These are phyloP conservation scores for Scheffersomyces lignicola DNA, from an alignment of 1,139 yeast species.

Conservation along the genomic window DNA sequence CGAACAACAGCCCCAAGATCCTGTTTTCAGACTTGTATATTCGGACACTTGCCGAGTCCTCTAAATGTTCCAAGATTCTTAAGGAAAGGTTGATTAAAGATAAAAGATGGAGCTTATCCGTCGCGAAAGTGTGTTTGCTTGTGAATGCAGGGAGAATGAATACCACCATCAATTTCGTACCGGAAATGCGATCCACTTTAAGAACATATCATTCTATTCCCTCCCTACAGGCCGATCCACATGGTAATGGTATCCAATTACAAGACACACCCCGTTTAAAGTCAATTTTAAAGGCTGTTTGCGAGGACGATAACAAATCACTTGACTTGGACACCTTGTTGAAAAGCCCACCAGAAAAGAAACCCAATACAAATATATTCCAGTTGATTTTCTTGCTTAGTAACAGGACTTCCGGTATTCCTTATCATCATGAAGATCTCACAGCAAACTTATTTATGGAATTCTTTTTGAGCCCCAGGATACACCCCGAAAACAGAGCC, in stretches of 20 bases:
- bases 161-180: conserved; percentile 91
- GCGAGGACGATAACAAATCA: conserved; percentile 50
- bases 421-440: conserved; percentile 19
- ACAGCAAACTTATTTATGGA: conserved; percentile 52
- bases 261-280: conserved; percentile 95
- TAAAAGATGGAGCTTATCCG: conserved; percentile 63
- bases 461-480: conserved; percentile 55
- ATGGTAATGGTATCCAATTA: conserved; percentile 59
- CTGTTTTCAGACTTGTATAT: conserved; percentile 88
- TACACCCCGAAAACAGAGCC: conserved; percentile 65
- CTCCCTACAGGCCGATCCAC: conserved; percentile 70
- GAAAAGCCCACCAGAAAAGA: conserved; percentile 16
- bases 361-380: conserved; percentile 60
- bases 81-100: conserved; percentile 73
- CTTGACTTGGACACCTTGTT: conserved; percentile 51
- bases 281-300: conserved; percentile 79
- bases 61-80: conserved; percentile 80
- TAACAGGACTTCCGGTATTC: conserved; percentile 45
- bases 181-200: conserved; percentile 94
- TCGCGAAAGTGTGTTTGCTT: conserved; percentile 78
- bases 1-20: conserved; percentile 47
- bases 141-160: conserved; percentile 94
- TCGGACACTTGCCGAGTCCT: conserved; percentile 77
- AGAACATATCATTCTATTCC: conserved; percentile 95
- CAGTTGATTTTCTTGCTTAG: conserved; percentile 76